Percentiles rank a stretch among this genome's conserved stretches.
phyloP scores from a whole-genome alignment of 2,329 filamentous ascomycete genomes.

The Leptographium galeiforme region DNA sequence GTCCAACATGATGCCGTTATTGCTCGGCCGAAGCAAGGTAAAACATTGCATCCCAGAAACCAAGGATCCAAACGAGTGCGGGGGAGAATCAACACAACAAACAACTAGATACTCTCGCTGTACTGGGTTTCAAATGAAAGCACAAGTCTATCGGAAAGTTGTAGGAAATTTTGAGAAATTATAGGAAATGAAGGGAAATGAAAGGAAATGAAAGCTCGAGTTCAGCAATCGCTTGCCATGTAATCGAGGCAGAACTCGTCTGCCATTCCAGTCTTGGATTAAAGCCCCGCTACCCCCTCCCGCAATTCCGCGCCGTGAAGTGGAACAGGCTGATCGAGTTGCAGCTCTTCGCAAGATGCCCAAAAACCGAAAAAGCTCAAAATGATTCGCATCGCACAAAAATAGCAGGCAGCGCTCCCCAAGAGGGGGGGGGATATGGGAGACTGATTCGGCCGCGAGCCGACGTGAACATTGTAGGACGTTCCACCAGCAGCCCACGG shows the following conservation, averaged over 20 bases:
- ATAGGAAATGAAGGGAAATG: not conserved
- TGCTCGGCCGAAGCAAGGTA: no score
- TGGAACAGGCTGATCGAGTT: no score
- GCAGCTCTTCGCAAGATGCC: no score
- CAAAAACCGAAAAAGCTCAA: no score
- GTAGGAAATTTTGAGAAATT: not conserved
- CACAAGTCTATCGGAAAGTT: not conserved
- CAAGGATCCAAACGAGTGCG: not conserved
- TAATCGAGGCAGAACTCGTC: no score
- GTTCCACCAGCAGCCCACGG: not conserved
- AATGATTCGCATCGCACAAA: no score
- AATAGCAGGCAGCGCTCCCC: not conserved
- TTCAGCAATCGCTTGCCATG: no score
- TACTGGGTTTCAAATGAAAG: not conserved
- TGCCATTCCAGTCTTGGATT: no score
- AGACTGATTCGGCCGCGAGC: not conserved
- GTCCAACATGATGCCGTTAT: no score
- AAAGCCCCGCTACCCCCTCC: no score
- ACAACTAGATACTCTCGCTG: not conserved
- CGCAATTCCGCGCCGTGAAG: no score
- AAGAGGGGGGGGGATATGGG: not conserved
- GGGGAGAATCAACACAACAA: not conserved
- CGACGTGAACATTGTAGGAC: not conserved
- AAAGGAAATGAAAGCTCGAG: not conserved
- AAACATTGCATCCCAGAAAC: no score